Base-by-base conservation (phyloP, 1,284 basidiomycete species). In the Apiotrichum siamense region DNA sequence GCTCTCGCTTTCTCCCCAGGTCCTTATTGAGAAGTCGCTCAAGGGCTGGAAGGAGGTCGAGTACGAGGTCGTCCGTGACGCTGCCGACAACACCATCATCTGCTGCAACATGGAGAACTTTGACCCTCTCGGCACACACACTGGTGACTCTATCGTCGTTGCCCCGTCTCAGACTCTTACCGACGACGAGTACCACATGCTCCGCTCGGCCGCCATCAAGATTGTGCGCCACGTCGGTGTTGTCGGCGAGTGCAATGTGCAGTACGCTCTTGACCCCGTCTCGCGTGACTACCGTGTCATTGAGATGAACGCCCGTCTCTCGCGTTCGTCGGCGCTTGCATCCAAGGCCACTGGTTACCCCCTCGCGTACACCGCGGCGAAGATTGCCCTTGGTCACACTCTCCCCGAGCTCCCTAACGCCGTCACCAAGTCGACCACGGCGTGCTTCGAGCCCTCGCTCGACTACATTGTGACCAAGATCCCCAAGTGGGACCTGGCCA, bases 71-170 rank as follows among this genome's bases (percentile, higher is more conserved):
- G 93, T 98, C 64, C 87, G 96, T 58, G 96, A 98, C 74, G 91
- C 84, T 88, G 92, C 77, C 79, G 89, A 98, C 71, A 72, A 72
- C 74, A 96, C 91, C 69, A 97, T 98, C 76, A 97, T 93, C 4
- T 93, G 97, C 63, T 98, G 96, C 76, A 98, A 98, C 78, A 98
- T 98, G 94, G 94, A 98, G 77, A 98, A 98, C 77, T 98, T 98
- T 64, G 96, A 98, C 71, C 96, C 96, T 20, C 85, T 98, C 56
- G 96, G 96, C 60, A 97, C 91, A 37, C 96, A 98, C 75, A 98
- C 96, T n/a, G 96, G 96, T 67, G 96, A 98, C 74, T 98, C 94
- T n/a, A 98, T 99, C 67, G 96, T 98, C 69, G 92, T 98, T 39
- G 96, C 96, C 5, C 96, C 96, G 2, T 97, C 92, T 4, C 96